Evolutionary conservation across 371 early-diverging fungal genomes (phyloP).

Genomic region (Syncephalastrum contaminatum): DNA sequence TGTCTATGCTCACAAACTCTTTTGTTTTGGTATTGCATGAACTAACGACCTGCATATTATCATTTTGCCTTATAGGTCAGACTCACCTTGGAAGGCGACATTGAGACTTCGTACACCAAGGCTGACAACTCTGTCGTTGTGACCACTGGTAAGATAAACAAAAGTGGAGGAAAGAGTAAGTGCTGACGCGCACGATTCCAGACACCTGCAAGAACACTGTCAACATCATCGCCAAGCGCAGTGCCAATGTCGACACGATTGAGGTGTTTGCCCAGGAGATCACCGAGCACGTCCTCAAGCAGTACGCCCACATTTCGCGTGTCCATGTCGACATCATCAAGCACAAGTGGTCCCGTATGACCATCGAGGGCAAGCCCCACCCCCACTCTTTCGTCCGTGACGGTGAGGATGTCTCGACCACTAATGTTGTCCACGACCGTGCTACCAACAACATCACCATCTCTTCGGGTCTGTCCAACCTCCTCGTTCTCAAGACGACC

Average conservation of each 20-base stretch:
- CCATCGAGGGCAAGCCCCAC: slow-evolving; percentile 68
- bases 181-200: slow-evolving; percentile 1
- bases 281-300: slow-evolving; percentile 69
- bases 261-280: slow-evolving; percentile 77
- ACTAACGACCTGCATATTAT: background rate
- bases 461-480: slow-evolving; percentile 63
- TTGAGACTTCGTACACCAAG: slow-evolving; percentile 77
- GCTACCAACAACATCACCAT: slow-evolving; percentile 49
- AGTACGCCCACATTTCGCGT: slow-evolving; percentile 68
- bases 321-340: slow-evolving; percentile 74
- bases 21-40: slow-evolving; percentile 2
- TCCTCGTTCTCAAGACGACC: slow-evolving; percentile 76
- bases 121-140: slow-evolving; percentile 72
- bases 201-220: slow-evolving; percentile 85
- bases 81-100: slow-evolving; percentile 73
- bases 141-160: slow-evolving; percentile 37
- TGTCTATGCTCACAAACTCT: background rate
- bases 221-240: slow-evolving; percentile 76
- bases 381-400: slow-evolving; percentile 81
- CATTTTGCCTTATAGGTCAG: slow-evolving; percentile 44
- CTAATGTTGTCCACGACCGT: slow-evolving; percentile 58
- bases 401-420: slow-evolving; percentile 71
- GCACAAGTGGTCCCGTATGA: slow-evolving; percentile 77
- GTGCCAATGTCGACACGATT: slow-evolving; percentile 66
- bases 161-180: background rate